These are phyloP conservation scores for Alternaria triticina DNA, from an alignment of 2,329 filamentous ascomycete genomes.

Conservation along the genomic window DNA sequence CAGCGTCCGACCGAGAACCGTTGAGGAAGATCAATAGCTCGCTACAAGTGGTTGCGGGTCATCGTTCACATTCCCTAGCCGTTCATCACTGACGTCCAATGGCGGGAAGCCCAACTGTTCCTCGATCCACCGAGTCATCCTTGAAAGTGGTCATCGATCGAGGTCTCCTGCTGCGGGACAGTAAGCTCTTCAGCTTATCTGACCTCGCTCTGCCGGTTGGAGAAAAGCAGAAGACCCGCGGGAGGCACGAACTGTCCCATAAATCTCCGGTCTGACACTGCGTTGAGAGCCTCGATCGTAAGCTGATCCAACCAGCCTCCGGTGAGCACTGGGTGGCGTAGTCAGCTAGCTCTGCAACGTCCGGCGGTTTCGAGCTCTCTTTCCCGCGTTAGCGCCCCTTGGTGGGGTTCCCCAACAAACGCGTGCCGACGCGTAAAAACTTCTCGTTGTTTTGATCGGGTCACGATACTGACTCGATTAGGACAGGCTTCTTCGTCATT, in stretches of 20 bases:
- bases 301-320: conserved; percentile 4
- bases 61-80: background rate
- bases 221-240: background rate
- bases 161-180: background rate
- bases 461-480: background rate
- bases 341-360: conserved; percentile 17
- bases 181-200: conserved; percentile 1
- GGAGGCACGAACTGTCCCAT: background rate
- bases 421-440: conserved; percentile 18
- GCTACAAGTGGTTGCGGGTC: background rate
- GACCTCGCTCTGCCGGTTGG: background rate
- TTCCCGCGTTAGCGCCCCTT: conserved; percentile 13
- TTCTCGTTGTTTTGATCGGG: background rate
- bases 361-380: conserved; percentile 17
- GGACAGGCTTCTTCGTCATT: background rate
- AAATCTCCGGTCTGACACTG: conserved; percentile 8
- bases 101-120: conserved; percentile 9
- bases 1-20: background rate
- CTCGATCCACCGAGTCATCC: background rate
- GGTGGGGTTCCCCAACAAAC: conserved; percentile 22
- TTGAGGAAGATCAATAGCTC: background rate
- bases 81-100: conserved; percentile 8
- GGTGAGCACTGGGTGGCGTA: conserved; percentile 13
- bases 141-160: background rate
- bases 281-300: conserved; percentile 1